These are phyloP conservation scores for Lepidium africanum DNA, from an alignment of 345 rosid species.

Conservation along the genomic window DNA sequence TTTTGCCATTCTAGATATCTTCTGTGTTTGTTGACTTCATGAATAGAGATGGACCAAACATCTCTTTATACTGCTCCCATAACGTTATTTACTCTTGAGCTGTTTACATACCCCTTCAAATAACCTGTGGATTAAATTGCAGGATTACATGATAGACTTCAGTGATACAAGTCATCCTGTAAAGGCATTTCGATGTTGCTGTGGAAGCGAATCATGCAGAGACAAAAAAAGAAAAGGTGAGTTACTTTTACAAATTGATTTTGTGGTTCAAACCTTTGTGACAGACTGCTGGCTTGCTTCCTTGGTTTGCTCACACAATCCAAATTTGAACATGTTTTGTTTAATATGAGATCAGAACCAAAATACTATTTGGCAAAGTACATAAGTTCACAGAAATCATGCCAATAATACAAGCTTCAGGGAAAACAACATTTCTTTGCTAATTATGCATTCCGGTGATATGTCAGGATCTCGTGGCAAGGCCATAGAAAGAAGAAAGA, in stretches of 20 bases:
- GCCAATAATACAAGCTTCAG: background rate
- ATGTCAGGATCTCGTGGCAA: slow-evolving; percentile 24
- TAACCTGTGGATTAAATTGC: slow-evolving; percentile 9
- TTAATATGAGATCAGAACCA: background rate
- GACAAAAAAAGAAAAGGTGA: slow-evolving; percentile 31
- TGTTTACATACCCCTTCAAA: background rate
- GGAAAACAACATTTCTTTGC: background rate
- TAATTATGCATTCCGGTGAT: background rate
- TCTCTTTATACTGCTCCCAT: background rate
- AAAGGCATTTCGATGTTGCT: slow-evolving; percentile 63
- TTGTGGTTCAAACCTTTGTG: background rate
- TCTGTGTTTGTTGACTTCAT: background rate
- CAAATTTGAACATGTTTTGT: background rate
- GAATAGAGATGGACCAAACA: background rate
- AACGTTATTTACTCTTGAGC: background rate
- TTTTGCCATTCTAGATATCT: background rate
- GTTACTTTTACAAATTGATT: slow-evolving; percentile 10
- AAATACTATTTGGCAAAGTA: background rate
- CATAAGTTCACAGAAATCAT: background rate
- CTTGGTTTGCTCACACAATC: background rate
- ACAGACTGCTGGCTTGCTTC: background rate
- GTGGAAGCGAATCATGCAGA: slow-evolving; percentile 68
- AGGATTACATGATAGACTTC: slow-evolving; percentile 87
- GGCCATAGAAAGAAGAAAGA: slow-evolving; percentile 23
- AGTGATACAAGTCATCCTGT: slow-evolving; percentile 57